Percentiles rank a stretch among this genome's conserved stretches.
Evolutionary conservation across 2,329 filamentous ascomycete species (phyloP).

Genomic region (Trichoderma brevicompactum): DNA sequence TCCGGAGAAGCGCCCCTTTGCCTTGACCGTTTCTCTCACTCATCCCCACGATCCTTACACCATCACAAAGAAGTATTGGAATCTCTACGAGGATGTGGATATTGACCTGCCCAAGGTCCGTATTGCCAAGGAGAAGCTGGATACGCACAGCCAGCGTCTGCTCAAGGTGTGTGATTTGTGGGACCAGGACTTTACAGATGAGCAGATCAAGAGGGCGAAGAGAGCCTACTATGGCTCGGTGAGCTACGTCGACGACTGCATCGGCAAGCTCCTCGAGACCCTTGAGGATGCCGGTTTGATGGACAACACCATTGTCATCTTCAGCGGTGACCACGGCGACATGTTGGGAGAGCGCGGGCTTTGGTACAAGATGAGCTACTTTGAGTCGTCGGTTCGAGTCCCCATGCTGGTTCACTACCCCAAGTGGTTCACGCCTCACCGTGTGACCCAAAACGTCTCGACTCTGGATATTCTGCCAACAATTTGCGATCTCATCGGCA

Average conservation of each 20-base stretch:
- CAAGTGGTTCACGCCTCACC: slow-evolving; percentile 72
- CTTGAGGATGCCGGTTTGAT: slow-evolving; percentile 79
- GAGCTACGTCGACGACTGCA: slow-evolving; percentile 91
- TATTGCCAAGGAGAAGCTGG: slow-evolving; percentile 80
- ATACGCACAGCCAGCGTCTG: slow-evolving; percentile 84
- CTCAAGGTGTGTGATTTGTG: slow-evolving; percentile 86
- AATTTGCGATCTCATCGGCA: slow-evolving; percentile 79
- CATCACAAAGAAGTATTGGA: slow-evolving; percentile 93
- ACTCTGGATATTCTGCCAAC: slow-evolving; percentile 91
- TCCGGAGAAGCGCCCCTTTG: slow-evolving; percentile 75
- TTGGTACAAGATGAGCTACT: slow-evolving; percentile 99
- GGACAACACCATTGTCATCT: slow-evolving; percentile 87
- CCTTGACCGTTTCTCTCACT: slow-evolving; percentile 86
- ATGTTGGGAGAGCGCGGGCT: slow-evolving; percentile 92
- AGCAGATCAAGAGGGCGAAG: slow-evolving; percentile 83
- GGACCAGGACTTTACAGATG: slow-evolving; percentile 80
- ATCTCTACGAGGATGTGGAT: slow-evolving; percentile 85
- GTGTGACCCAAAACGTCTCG: slow-evolving; percentile 81
- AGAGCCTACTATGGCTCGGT: slow-evolving; percentile 92
- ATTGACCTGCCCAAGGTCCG: slow-evolving; percentile 80
- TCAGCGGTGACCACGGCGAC: slow-evolving; percentile 92
- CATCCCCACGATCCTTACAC: slow-evolving; percentile 96
- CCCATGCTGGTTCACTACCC: slow-evolving; percentile 86
- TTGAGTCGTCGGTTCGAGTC: slow-evolving; percentile 86
- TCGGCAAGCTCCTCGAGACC: slow-evolving; percentile 78